Evolutionary conservation across 176 grass and related monocot genomes (phyloP).

Genomic region (Canna indica): DNA sequence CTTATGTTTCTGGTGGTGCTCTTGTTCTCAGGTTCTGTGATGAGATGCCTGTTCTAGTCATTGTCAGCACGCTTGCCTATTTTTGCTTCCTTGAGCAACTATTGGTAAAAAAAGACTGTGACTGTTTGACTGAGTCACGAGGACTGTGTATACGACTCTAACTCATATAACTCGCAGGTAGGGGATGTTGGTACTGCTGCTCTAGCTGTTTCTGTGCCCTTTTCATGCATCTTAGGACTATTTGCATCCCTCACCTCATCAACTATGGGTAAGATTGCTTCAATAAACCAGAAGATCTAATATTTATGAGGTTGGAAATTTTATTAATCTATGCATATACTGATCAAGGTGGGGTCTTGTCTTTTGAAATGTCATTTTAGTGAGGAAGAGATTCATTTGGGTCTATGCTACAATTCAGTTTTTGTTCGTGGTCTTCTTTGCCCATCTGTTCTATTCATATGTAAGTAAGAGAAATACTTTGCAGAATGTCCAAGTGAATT

Average conservation of each 20-base stretch:
- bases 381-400: conserved; percentile 67
- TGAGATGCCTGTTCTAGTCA: conserved; percentile 63
- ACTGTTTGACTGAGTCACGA: background rate
- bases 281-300: too few relatives aligned
- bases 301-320: too few relatives aligned
- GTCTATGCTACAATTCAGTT: conserved; percentile 54
- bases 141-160: background rate
- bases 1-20: conserved; percentile 10
- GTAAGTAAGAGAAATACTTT: conserved; percentile 31
- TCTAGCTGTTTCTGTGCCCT: conserved; percentile 68
- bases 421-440: conserved; percentile 71
- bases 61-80: conserved; percentile 76
- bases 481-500: too few relatives aligned
- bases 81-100: conserved; percentile 95
- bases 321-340: too few relatives aligned
- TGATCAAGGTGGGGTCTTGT: too few relatives aligned
- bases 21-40: conserved; percentile 49
- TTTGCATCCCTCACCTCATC: conserved; percentile 68
- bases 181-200: conserved; percentile 45
- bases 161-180: conserved; percentile 25
- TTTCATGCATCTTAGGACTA: conserved; percentile 76
- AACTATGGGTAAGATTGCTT: conserved; percentile 64
- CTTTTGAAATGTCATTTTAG: conserved; percentile 24
- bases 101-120: conserved; percentile 29
- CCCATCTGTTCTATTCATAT: conserved; percentile 70